Evolutionary conservation across 345 rosid species (phyloP), one percentile per base, ranked within the genome.

Genomic region (Brassica rapa): DNA sequence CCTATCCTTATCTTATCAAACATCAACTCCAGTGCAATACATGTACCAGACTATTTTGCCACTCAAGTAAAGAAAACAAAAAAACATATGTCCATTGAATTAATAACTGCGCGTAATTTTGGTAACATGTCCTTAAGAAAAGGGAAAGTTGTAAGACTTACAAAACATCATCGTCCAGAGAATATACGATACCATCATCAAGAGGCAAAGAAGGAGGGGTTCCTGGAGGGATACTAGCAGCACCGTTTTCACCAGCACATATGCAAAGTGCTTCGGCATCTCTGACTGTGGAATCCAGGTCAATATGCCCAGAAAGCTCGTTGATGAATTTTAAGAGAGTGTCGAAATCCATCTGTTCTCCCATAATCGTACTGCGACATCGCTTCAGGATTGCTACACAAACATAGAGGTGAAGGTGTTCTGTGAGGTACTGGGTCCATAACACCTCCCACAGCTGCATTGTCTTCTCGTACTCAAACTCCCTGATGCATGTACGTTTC

Each of bases 261-360:
- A 91, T 85, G 85, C 98, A 96, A 77, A 95, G 81, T 56, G 93
- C 99, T 87, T 96, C 99, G 0, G 98, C 97, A 56, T 93, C 99
- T 86, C 93, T 93, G 41, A 89, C 81, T 72, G 85, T 72, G 8
- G 88, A 77, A 62, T 93, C 90, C 14, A 91, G 89, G 69, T 96
- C 92, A 30, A 96, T 88, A 39, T 68, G 89, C 63, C 98, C 93
- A 41, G 92, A 93, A 75, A 96, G 86, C 83, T 92, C 99, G 4
- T 96, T 96, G 65, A 91, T 96, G 81, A 96, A 96, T 80, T 93
- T 96, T 82, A 93, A 79, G 41, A 96, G 94, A 0, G 97, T 89
- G 85, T 95, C 99, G 9, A 95, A 95, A 86, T 91, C 99, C 99
- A 95, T 95, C 78, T 85, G 85, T 72, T 90, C 96, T 64, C 97